Conservation (phyloP, 345 rosid species). For the Gossypium sturtianum region DNA sequence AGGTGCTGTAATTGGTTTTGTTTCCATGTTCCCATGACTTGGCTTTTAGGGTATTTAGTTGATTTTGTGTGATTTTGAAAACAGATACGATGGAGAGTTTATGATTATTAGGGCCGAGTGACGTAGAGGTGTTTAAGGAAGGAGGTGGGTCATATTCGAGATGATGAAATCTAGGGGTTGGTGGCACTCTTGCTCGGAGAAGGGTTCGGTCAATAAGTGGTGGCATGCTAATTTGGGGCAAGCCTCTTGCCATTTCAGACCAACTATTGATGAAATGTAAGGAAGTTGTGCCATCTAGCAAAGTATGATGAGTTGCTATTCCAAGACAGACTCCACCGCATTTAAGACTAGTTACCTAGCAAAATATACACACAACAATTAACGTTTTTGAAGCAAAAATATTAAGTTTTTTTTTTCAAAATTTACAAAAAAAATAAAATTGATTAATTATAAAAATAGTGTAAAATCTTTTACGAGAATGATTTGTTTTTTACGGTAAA, state of each 20-base stretch:
- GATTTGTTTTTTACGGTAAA: rapidly evolving
- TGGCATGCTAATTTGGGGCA: neutral
- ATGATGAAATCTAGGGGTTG: neutral
- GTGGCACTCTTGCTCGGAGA: neutral
- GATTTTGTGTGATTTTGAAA: neutral
- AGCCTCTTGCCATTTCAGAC: neutral
- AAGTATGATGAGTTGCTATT: neutral
- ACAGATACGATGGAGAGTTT: neutral
- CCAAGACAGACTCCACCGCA: neutral
- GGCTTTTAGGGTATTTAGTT: neutral
- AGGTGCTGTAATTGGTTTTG: neutral
- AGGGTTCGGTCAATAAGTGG: neutral
- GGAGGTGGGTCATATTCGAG: neutral
- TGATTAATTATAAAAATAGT: too few species aligned
- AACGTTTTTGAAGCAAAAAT: neutral
- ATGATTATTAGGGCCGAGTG: neutral
- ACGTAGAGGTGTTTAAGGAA: neutral
- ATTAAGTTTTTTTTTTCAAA: too few species aligned
- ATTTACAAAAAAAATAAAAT: too few species aligned
- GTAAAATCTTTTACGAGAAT: too few species aligned
- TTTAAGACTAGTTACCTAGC: neutral
- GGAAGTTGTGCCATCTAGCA: neutral
- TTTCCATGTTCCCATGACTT: neutral
- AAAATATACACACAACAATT: neutral
- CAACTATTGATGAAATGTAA: neutral